Evolutionary conservation across 148 eudicot species (phyloP).

Genomic region (Fallopia convolvulus): DNA sequence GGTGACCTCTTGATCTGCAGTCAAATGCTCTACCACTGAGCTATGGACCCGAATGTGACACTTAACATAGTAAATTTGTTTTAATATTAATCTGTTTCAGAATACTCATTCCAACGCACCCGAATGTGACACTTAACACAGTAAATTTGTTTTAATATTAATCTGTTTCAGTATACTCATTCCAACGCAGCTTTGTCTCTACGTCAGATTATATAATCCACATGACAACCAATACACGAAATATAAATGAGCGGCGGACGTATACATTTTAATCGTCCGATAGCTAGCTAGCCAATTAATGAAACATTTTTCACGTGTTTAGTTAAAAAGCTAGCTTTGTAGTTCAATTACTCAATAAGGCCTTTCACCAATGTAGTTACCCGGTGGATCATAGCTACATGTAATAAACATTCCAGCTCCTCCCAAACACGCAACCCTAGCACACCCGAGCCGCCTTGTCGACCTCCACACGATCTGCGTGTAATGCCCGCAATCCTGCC

Average conservation of each 20-base stretch:
- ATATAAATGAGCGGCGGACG: not conserved
- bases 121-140: not conserved
- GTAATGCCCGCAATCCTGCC: conserved; percentile 69
- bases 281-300: not conserved
- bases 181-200: not conserved
- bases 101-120: not conserved
- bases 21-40: conserved; percentile 9
- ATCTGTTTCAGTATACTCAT: not conserved
- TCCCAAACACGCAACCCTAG: conserved; percentile 45
- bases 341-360: conserved; percentile 34
- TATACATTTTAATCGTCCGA: not conserved
- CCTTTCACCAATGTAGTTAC: conserved; percentile 62
- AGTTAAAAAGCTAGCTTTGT: not conserved
- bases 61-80: no score
- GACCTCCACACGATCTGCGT: conserved; percentile 75
- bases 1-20: conserved; percentile 4
- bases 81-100: no score
- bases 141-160: no score
- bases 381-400: conserved; percentile 82
- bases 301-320: not conserved
- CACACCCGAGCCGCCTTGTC: conserved; percentile 65
- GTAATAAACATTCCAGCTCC: conserved; percentile 69
- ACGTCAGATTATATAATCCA: not conserved
- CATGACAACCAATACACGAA: not conserved
- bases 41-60: not conserved